phyloP scores from a whole-genome alignment of 768 basidiomycete genomes.

The Rhizopogon vinicolor region DNA sequence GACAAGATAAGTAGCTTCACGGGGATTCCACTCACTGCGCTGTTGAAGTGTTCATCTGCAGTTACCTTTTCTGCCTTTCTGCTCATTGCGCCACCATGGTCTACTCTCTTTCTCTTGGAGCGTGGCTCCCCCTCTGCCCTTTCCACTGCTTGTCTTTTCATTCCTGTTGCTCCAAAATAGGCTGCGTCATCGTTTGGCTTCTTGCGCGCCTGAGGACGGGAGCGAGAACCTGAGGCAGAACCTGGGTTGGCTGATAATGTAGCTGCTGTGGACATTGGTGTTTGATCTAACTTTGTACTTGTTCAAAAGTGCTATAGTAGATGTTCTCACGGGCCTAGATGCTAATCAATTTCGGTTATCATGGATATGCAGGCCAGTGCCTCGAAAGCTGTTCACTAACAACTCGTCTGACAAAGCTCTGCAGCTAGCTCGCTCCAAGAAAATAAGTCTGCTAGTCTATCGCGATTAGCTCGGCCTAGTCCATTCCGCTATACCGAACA shows the following conservation, averaged over 20 bases:
- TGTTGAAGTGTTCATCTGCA: conserved; percentile 24
- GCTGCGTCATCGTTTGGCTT: conserved; percentile 66
- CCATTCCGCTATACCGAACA: conserved; percentile 12
- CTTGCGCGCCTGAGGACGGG: conserved; percentile 58
- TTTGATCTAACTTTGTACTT: background rate
- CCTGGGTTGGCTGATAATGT: conserved; percentile 6
- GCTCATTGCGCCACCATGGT: conserved; percentile 27
- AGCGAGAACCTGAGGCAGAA: conserved; percentile 45
- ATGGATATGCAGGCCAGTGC: no score
- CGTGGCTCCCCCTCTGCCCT: conserved; percentile 72
- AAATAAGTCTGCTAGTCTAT: background rate
- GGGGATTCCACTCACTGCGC: conserved; percentile 23
- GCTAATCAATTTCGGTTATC: background rate
- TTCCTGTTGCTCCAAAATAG: conserved; percentile 59
- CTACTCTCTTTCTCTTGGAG: conserved; percentile 68
- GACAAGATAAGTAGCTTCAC: background rate
- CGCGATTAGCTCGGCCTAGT: conserved; percentile 16
- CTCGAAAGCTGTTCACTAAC: conserved; percentile 3
- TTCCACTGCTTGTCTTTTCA: conserved; percentile 65
- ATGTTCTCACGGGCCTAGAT: background rate
- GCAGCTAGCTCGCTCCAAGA: background rate
- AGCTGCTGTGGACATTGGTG: conserved; percentile 9
- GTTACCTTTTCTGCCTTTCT: conserved; percentile 34
- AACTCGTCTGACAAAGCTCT: conserved; percentile 3
- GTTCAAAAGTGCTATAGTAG: background rate